Evolutionary conservation across 176 grass and related monocot genomes (phyloP), one percentile per base, ranked within the genome.

Genomic region (Calamus simplicifolius): DNA sequence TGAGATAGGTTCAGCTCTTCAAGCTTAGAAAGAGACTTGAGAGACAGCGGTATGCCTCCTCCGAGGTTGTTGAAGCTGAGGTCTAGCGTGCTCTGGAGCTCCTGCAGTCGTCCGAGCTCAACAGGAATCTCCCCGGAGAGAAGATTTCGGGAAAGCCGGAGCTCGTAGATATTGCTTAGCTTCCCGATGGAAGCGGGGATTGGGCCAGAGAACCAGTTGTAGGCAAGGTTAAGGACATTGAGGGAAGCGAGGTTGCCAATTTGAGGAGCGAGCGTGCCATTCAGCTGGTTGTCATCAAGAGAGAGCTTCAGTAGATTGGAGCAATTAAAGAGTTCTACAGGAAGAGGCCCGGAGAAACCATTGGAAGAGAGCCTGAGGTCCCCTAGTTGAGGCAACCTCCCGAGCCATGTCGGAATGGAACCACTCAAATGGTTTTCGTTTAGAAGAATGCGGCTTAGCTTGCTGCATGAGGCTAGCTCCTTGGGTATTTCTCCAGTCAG

Each of bases 1-100:
- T 92, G 93, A 0, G 93, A 98, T 4, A 92, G 84, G 57, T 98
- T 92, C 55, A 98, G 62, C 25, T 85, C 69, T 78, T 98, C 93
- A 26, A 98, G 79, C 78, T 98, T 98, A 56, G 93, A 80, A 13
- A 98, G 84, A 19, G 81, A 89, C 0, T 75, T 79, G 2, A 98
- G 70, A 2, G 84, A 89, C 3, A 81, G 19, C 0, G 93, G 93
- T 21, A 98, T 98, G 29, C 13, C 67, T 30, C 93, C 93, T 2
- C 19, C 83, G 28, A 98, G 70, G 8, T 81, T 72, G 76, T 98
- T 92, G 31, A 69, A 23, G 69, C 93, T 98, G 69, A 98, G 67
- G 59, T 98, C 88, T 19, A 98, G 38, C 54, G 76, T 69, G 51
- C 84, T 98, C 77, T 98, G 93, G 68, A 98, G 10, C 58, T 92